Percentiles rank a stretch among this genome's conserved stretches.
Conservation (phyloP, 2,329 filamentous ascomycete genomes). For the Amesomyces nigricolor region DNA sequence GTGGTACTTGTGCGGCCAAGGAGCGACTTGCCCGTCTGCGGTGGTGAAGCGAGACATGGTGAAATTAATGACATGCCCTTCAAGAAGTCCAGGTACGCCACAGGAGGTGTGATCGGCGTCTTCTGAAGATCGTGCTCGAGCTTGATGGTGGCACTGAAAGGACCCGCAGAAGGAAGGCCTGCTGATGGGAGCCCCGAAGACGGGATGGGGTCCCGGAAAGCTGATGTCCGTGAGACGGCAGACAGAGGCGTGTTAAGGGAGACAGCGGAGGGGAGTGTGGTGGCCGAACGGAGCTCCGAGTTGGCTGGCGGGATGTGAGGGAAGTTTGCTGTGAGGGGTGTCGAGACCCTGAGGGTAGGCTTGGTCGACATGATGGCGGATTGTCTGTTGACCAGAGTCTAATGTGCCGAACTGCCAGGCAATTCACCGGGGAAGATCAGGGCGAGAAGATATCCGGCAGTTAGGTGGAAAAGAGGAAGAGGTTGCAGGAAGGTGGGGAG, state of each 20-base stretch:
- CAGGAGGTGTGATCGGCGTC: slow-evolving; percentile 86
- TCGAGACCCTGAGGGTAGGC: slow-evolving; percentile 54
- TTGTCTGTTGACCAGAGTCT: slow-evolving; percentile 16
- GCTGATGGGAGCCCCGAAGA: slow-evolving; percentile 38
- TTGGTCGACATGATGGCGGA: slow-evolving; percentile 46
- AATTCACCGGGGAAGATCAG: slow-evolving; percentile 29
- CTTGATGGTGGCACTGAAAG: slow-evolving; percentile 56
- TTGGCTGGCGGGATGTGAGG: slow-evolving; percentile 35
- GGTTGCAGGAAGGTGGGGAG: slow-evolving; percentile 26
- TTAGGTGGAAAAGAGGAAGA: slow-evolving; percentile 30
- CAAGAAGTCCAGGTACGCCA: slow-evolving; percentile 88
- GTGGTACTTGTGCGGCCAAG: slow-evolving; percentile 40
- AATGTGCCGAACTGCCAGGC: slow-evolving; percentile 36
- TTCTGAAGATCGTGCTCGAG: slow-evolving; percentile 58
- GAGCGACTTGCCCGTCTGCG: slow-evolving; percentile 28
- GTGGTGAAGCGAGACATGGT: slow-evolving; percentile 37
- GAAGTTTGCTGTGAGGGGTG: slow-evolving; percentile 58
- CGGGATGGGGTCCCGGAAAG: slow-evolving; percentile 35
- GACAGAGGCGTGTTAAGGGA: slow-evolving; percentile 65
- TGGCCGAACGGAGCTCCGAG: slow-evolving; percentile 50
- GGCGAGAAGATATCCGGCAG: slow-evolving; percentile 32
- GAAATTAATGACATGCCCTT: slow-evolving; percentile 67
- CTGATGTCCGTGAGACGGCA: slow-evolving; percentile 34
- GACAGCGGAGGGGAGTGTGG: slow-evolving; percentile 42
- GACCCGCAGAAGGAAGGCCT: slow-evolving; percentile 30